Evolutionary conservation across 176 grass and related monocot genomes (phyloP).

Genomic region (Bonia amplexicaulis): DNA sequence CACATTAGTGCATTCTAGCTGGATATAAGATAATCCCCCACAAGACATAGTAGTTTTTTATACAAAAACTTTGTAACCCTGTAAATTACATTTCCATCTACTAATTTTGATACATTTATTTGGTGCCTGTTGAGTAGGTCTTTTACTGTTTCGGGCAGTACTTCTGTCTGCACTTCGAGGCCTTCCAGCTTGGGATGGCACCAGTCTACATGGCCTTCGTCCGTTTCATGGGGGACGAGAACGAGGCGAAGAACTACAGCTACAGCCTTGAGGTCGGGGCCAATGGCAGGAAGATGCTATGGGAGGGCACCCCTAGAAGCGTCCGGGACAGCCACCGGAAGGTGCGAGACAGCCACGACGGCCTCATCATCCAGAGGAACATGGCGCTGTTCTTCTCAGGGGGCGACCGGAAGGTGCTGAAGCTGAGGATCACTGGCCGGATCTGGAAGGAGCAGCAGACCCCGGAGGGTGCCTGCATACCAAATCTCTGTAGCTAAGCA

Average conservation of each 20-base stretch:
- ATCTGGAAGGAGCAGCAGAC: slow-evolving; percentile 73
- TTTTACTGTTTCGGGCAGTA: slow-evolving; percentile 91
- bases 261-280: slow-evolving; percentile 78
- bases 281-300: slow-evolving; percentile 77
- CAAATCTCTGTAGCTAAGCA: slow-evolving; percentile 56
- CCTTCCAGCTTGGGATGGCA: slow-evolving; percentile 80
- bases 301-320: slow-evolving; percentile 84
- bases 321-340: slow-evolving; percentile 76
- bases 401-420: slow-evolving; percentile 63
- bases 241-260: slow-evolving; percentile 73
- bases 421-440: slow-evolving; percentile 66
- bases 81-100: background rate
- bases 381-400: slow-evolving; percentile 87
- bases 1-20: background rate
- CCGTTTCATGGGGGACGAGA: slow-evolving; percentile 92
- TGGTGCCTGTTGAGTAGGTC: slow-evolving; percentile 41
- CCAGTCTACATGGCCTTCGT: slow-evolving; percentile 91
- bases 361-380: slow-evolving; percentile 85
- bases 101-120: background rate
- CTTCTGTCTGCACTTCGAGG: slow-evolving; percentile 92
- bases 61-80: background rate
- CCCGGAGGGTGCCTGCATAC: slow-evolving; percentile 54
- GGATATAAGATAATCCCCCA: background rate
- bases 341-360: slow-evolving; percentile 80
- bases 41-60: background rate